Evolutionary conservation across 805 yeast species (phyloP).

Genomic region (Barnettozyma sucrosica): DNA sequence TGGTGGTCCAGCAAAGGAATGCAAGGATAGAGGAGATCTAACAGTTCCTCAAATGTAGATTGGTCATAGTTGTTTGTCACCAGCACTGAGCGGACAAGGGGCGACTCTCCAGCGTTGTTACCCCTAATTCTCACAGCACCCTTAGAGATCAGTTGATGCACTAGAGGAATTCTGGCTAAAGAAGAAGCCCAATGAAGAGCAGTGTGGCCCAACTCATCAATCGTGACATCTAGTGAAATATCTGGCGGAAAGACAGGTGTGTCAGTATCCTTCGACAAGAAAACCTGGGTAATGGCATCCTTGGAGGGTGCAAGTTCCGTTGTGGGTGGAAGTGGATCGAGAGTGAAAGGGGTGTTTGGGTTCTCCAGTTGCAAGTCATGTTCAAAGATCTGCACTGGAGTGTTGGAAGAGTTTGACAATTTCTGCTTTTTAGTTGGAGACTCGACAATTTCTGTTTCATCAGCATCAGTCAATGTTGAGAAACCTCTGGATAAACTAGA

Average conservation of each 20-base stretch:
- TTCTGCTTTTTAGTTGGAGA: slow-evolving; percentile 37
- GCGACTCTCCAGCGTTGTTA: slow-evolving; percentile 83
- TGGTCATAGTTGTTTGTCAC: slow-evolving; percentile 81
- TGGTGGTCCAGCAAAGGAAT: slow-evolving; percentile 58
- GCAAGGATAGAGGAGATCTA: slow-evolving; percentile 73
- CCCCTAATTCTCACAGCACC: slow-evolving; percentile 70
- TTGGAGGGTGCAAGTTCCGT: slow-evolving; percentile 35
- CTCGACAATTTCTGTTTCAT: slow-evolving; percentile 20
- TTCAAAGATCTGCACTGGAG: slow-evolving; percentile 25
- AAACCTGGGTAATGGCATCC: slow-evolving; percentile 45
- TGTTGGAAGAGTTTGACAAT: slow-evolving; percentile 1
- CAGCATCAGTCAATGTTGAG: slow-evolving; percentile 31
- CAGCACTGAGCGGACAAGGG: slow-evolving; percentile 75
- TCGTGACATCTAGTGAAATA: slow-evolving; percentile 72
- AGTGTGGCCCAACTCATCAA: slow-evolving; percentile 90
- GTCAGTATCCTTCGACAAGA: slow-evolving; percentile 36
- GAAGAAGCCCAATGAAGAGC: slow-evolving; percentile 96
- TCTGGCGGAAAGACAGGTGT: slow-evolving; percentile 26
- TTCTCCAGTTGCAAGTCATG: slow-evolving; percentile 36
- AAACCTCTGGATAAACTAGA: slow-evolving; percentile 21
- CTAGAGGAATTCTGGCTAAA: slow-evolving; percentile 69
- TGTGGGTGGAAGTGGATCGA: slow-evolving; percentile 37
- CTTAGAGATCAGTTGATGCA: slow-evolving; percentile 56
- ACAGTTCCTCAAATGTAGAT: slow-evolving; percentile 62
- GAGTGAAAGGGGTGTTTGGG: slow-evolving; percentile 42